Evolutionary conservation across 768 basidiomycete species (phyloP), one percentile per base, ranked within the genome.

Genomic region (Lactarius trivialis): DNA sequence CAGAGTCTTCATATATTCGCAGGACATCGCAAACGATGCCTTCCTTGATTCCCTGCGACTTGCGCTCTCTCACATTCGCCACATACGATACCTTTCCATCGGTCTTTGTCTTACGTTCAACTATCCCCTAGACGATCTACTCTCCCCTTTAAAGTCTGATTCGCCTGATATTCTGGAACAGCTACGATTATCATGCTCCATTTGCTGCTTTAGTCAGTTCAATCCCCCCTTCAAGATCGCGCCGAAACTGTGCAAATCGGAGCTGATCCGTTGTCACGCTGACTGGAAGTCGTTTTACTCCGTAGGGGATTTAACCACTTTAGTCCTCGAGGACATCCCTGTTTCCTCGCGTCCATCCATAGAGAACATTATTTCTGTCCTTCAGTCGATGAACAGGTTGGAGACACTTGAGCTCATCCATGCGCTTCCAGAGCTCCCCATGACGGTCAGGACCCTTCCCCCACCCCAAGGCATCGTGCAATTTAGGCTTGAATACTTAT

Each of bases 61-160:
- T 26, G 56, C 57, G n/a, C 45, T 65, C n/a, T 58, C 64, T 21
- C 64, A 63, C 17, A 58, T 64, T 14, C 36, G 19, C 28, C 64
- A 59, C 33, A 65, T 65, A 45, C 64, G 56, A 55, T 41, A 51
- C 41, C 63, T 60, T 43, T 51, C n/a, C 41, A 60, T 64, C 49
- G 0, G 3, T 8, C 32, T 59, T 21, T 17, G 2, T 0, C 28
- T 36, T 34, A 12, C 21, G 8, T 8, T 11, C 24, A n/a, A n/a
- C 24, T 43, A 50, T 53, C 53, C 34, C 8, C 54, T 28, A n/a
- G n/a, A n/a, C 30, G 62, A 34, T 26, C 28, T 64, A 3, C 33
- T 64, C 33, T 50, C 32, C 48, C 48, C 32, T 1, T 26, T 60
- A 33, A 17, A 21, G 19, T 51, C 49, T 1, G 45, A 36, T 17